Conservation (phyloP, 306 rosid species). For the Gleditsia sinensis region DNA sequence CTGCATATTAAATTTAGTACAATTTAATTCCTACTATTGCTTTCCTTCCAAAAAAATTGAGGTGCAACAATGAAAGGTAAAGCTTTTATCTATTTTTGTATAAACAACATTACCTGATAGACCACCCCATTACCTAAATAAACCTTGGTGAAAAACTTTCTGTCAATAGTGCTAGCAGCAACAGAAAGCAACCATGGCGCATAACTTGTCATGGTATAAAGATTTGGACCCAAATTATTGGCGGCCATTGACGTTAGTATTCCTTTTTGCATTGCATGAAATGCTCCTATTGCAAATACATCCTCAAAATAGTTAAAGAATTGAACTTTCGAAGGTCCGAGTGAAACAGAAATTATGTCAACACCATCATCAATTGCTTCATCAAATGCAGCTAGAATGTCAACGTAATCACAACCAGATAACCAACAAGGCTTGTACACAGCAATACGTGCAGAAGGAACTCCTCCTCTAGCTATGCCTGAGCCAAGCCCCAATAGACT, state of each 20-base stretch:
- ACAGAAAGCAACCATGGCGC: constrained; percentile 56
- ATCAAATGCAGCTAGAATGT: constrained; percentile 42
- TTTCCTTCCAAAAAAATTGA: no score
- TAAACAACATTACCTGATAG: constrained; percentile 29
- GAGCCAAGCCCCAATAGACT: constrained; percentile 30
- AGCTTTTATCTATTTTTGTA: no score
- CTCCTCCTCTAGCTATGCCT: constrained; percentile 41
- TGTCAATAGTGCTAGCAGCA: constrained; percentile 47
- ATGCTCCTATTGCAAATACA: constrained; percentile 44
- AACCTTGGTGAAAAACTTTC: constrained; percentile 37
- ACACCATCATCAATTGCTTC: constrained; percentile 58
- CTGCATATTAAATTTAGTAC: constrained; percentile 14
- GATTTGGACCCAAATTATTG: constrained; percentile 40
- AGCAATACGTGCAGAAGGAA: constrained; percentile 32
- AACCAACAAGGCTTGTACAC: constrained; percentile 29
- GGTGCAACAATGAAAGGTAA: no score
- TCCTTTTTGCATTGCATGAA: constrained; percentile 46
- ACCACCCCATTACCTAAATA: constrained; percentile 34
- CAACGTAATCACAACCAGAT: background rate
- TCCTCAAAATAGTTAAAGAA: constrained; percentile 11
- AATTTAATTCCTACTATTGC: no score
- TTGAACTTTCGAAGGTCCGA: background rate
- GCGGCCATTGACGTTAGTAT: constrained; percentile 44
- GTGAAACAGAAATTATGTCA: constrained; percentile 47
- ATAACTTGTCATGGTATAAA: background rate